phyloP scores from a whole-genome alignment of 768 basidiomycete species.

The Tephrocybe sp. region DNA sequence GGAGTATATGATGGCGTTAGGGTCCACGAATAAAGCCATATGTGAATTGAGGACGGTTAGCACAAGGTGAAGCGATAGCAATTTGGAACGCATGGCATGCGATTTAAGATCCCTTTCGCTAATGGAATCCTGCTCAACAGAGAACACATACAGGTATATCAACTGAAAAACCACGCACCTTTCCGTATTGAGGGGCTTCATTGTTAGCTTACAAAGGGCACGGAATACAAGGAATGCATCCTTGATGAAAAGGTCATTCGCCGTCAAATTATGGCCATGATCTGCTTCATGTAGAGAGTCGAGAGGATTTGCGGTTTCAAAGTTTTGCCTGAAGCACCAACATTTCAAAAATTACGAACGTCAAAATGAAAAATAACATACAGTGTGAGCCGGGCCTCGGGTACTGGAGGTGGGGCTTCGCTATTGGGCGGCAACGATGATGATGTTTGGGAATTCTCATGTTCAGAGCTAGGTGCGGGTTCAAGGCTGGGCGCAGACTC shows the following conservation, averaged over 20 bases:
- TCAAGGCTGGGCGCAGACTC: not conserved
- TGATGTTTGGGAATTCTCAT: conserved; percentile 10
- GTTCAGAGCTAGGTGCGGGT: not conserved
- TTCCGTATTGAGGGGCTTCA: conserved; percentile 94
- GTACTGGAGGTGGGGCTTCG: not conserved
- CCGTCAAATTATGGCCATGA: conserved; percentile 49
- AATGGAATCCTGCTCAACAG: conserved; percentile 14
- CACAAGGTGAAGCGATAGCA: conserved; percentile 91
- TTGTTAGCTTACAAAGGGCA: conserved; percentile 94
- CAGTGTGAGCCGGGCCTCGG: conserved; percentile 13
- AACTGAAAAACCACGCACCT: conserved; percentile 53
- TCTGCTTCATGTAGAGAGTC: conserved; percentile 32
- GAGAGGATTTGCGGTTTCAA: conserved; percentile 32
- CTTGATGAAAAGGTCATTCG: conserved; percentile 91
- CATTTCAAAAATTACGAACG: not conserved
- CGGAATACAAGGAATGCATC: conserved; percentile 98
- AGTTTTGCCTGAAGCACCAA: conserved; percentile 28
- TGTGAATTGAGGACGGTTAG: conserved; percentile 90
- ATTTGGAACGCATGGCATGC: conserved; percentile 95
- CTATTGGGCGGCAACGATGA: conserved; percentile 9
- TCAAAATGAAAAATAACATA: conserved; percentile 8
- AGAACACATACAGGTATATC: not conserved
- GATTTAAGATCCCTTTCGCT: conserved; percentile 96
- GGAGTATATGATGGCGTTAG: conserved; percentile 88
- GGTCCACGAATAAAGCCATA: conserved; percentile 85